phyloP scores from a whole-genome alignment of 2,329 filamentous ascomycete species.

The Claviceps sp. region DNA sequence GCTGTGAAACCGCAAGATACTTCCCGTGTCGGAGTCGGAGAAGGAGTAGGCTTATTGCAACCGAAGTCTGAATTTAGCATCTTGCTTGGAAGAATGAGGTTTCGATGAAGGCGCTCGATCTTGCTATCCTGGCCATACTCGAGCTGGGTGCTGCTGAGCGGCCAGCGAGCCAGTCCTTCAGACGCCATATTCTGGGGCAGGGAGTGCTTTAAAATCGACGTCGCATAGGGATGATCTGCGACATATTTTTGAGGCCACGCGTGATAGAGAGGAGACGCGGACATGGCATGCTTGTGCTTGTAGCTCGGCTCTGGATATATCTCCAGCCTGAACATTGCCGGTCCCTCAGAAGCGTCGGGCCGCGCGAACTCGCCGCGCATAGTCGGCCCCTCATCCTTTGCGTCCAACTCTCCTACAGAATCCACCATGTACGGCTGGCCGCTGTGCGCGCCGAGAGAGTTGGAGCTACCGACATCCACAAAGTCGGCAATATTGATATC shows the following conservation, averaged over 20 bases:
- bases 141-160: constrained; percentile 8
- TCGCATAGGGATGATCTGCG: constrained; percentile 21
- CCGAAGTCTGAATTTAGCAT: constrained; percentile 6
- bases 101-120: constrained; percentile 10
- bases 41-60: background rate
- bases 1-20: background rate
- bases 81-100: constrained; percentile 12
- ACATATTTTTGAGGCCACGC: constrained; percentile 26
- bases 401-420: background rate
- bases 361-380: background rate
- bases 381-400: background rate
- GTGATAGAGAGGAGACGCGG: constrained; percentile 23
- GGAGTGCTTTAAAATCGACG: constrained; percentile 23
- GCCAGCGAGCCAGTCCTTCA: constrained; percentile 32
- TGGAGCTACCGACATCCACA: constrained; percentile 9
- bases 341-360: constrained; percentile 3
- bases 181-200: constrained; percentile 25
- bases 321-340: constrained; percentile 23
- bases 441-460: constrained; percentile 3
- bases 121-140: constrained; percentile 3
- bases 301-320: constrained; percentile 27
- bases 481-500: constrained; percentile 22
- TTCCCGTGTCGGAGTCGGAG: background rate
- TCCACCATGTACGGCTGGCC: constrained; percentile 1
- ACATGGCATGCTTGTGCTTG: constrained; percentile 24